A percentile compares a stretch with the other conserved stretches of the same genome.
Evolutionary conservation across 306 rosid species (phyloP).

Genomic region (Alnus glutinosa): DNA sequence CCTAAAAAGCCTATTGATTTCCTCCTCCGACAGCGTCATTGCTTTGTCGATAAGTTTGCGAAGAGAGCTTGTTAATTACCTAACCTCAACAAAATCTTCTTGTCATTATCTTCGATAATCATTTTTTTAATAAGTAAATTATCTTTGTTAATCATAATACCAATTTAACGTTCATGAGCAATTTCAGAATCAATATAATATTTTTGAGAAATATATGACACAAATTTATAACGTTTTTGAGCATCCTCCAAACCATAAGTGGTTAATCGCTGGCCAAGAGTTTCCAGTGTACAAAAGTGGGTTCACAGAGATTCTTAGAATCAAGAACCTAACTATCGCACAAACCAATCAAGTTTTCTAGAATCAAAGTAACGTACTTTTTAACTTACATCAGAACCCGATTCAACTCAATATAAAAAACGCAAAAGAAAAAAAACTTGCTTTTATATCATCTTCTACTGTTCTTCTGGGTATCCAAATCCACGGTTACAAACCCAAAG

Average conservation of each 20-base stretch:
- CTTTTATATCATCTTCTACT: no score
- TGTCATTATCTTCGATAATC: background rate
- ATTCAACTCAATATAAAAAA: no score
- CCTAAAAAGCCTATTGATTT: slow-evolving; percentile 40
- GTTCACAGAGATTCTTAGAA: background rate
- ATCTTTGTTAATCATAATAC: background rate
- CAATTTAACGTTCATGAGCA: background rate
- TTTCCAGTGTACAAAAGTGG: background rate
- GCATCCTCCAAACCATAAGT: background rate
- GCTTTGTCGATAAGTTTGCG: background rate
- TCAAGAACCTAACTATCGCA: background rate
- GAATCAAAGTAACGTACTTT: no score
- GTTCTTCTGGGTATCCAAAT: no score
- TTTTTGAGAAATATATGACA: background rate
- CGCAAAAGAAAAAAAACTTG: no score
- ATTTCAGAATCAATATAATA: background rate
- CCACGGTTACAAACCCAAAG: no score
- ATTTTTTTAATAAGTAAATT: background rate
- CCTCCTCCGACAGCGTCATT: slow-evolving; percentile 65
- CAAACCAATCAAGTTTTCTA: no score
- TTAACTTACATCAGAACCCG: no score
- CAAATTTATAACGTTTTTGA: no score
- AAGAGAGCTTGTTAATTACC: background rate
- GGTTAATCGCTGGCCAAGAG: background rate
- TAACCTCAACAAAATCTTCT: background rate